phyloP scores from a whole-genome alignment of 768 basidiomycete genomes.

The Mrakia frigida region DNA sequence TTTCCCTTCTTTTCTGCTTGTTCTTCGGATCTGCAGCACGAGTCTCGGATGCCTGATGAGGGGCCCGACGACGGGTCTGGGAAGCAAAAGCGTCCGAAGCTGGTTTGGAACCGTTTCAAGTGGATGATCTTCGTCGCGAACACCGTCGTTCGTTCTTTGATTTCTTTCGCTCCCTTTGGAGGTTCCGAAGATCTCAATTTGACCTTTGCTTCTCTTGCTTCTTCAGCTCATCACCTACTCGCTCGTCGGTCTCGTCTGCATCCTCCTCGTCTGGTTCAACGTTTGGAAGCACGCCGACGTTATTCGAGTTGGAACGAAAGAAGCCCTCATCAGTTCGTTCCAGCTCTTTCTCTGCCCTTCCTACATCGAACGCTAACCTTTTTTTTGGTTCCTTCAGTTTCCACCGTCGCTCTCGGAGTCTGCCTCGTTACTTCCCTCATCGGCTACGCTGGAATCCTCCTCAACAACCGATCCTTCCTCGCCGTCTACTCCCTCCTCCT shows the following conservation, averaged over 20 bases:
- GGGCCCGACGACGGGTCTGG: slow-evolving; percentile 24
- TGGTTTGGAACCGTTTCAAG: slow-evolving; percentile 80
- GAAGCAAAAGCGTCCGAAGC: slow-evolving; percentile 45
- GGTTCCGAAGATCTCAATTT: neutral
- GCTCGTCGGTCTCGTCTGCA: slow-evolving; percentile 58
- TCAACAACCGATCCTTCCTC: slow-evolving; percentile 78
- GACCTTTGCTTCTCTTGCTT: neutral
- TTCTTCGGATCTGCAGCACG: slow-evolving; percentile 45
- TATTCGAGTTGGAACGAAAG: slow-evolving; percentile 62
- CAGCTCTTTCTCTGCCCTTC: neutral
- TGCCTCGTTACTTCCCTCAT: slow-evolving; percentile 63
- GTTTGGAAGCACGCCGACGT: slow-evolving; percentile 65
- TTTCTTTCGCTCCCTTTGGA: neutral
- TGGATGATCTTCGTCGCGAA: slow-evolving; percentile 70
- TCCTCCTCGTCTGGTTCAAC: slow-evolving; percentile 71
- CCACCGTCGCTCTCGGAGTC: slow-evolving; percentile 59
- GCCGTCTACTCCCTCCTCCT: slow-evolving; percentile 65
- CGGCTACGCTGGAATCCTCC: slow-evolving; percentile 72
- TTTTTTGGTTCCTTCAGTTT: slow-evolving; percentile 45
- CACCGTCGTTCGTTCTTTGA: slow-evolving; percentile 48
- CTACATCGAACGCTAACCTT: neutral
- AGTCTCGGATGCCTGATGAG: slow-evolving; percentile 48
- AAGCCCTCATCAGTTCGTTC: slow-evolving; percentile 57
- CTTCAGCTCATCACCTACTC: slow-evolving; percentile 58
- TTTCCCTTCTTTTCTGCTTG: neutral